Conservation (phyloP, 768 basidiomycete species). For the Mycena olivaceomarginata region DNA sequence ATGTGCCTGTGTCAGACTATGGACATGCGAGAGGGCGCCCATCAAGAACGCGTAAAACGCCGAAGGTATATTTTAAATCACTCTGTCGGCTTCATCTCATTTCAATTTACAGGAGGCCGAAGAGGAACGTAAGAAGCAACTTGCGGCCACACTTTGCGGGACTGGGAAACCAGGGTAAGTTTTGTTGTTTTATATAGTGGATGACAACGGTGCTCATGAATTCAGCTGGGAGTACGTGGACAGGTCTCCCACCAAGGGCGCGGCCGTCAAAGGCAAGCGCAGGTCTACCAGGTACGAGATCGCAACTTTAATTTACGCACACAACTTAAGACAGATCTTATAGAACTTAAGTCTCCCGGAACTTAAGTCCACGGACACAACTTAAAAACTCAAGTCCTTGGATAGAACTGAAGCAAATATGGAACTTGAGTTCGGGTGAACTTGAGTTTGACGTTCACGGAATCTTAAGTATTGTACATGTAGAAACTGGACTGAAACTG, state of each 20-base stretch:
- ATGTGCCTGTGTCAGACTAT: not conserved
- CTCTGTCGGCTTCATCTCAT: not conserved
- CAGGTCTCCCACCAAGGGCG: not conserved
- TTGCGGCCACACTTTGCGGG: not conserved
- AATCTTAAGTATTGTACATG: not conserved
- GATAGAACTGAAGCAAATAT: not conserved
- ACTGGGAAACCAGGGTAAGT: constrained; percentile 6
- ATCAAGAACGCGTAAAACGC: not conserved
- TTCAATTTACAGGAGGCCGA: constrained; percentile 13
- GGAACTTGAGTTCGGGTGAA: not conserved
- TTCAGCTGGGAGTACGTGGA: not conserved
- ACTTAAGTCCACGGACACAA: not conserved
- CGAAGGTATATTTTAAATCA: constrained; percentile 2
- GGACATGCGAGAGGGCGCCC: not conserved
- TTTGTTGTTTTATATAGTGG: not conserved
- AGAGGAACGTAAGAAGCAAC: not conserved
- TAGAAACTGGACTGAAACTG: constrained; percentile 7
- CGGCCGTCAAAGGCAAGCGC: too few relatives aligned
- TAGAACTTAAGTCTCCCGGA: not conserved
- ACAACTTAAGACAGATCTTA: too few relatives aligned
- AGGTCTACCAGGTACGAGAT: too few relatives aligned
- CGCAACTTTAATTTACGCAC: too few relatives aligned
- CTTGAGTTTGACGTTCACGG: not conserved
- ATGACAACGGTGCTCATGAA: not conserved
- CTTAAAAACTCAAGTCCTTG: too few relatives aligned